Base-by-base conservation (phyloP, 495 filamentous ascomycete genomes). In the Neurospora sp. region DNA sequence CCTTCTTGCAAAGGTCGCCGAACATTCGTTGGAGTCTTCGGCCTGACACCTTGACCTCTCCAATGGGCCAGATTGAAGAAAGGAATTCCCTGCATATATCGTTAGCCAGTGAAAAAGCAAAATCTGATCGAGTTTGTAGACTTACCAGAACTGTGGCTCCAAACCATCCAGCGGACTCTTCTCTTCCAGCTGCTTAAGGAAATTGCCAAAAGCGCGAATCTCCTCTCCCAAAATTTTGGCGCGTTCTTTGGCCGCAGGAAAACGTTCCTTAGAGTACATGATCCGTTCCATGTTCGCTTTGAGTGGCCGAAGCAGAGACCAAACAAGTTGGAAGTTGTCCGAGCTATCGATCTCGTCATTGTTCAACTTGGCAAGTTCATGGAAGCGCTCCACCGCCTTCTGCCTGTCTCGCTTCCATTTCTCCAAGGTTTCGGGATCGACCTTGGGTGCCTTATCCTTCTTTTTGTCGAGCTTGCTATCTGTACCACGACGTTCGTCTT, bases 111-210 rank as follows among this genome's bases (percentile, higher is more conserved):
- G 16, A 2, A 40, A 18, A 35, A 40, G 16, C 44, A 16, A 38
- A 71, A 44, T 48, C 27, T n/a, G 8, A 41, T 0, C 1, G 53
- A 8, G 2, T 11, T 18, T 69, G 12, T 20, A 2, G 11, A 80
- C 83, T 73, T 78, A 85, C 84, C 84, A 85, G 72, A 85, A 81
- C 71, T 84, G 80, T 27, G 83, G 82, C 71, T 85, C 84, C 9
- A 85, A 75, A 39, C 79, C 79, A 37, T 83, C 84, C 38, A 83
- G 72, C 73, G 71, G 70, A 39, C 69, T 69, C 20, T 80, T 83
- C 73, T 83, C 76, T 16, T 79, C 70, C 40, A 86, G 75, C 68
- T 78, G 75, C 69, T 81, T 80, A 12, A 86, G 80, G 72, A 83
- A 85, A 68, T 83, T 80, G 48, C 84, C 84, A 71, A 86, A 85